Percentiles rank a stretch among this genome's conserved stretches.
phyloP scores from a whole-genome alignment of 2,329 filamentous ascomycete species.

The Fusarium devonianum region DNA sequence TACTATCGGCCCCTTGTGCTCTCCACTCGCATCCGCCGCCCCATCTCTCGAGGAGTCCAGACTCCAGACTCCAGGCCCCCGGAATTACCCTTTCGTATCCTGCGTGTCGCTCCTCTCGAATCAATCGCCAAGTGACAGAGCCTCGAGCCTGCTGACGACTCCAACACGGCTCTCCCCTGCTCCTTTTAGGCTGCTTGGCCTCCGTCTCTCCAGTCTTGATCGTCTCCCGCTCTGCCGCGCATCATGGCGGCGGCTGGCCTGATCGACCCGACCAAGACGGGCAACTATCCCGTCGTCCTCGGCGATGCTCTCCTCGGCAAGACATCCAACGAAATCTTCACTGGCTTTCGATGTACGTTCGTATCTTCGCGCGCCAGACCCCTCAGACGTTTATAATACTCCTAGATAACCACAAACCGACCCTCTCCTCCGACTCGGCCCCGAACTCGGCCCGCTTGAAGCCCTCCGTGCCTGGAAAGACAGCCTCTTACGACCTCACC shows the following conservation, averaged over 20 bases:
- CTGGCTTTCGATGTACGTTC: conserved; percentile 65
- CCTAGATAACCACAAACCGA: conserved; percentile 70
- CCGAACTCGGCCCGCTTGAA: conserved; percentile 60
- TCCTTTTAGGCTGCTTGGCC: neutral
- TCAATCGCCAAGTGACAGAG: conserved; percentile 3
- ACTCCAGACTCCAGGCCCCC: conserved; percentile 25
- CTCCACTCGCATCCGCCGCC: conserved; percentile 18
- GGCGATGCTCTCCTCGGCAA: conserved; percentile 68
- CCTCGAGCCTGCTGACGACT: neutral
- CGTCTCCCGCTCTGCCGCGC: conserved; percentile 3
- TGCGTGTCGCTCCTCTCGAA: conserved; percentile 12
- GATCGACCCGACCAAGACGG: conserved; percentile 67
- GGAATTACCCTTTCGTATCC: conserved; percentile 24
- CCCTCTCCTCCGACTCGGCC: conserved; percentile 57
- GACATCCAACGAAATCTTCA: conserved; percentile 64
- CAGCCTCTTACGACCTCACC: conserved; percentile 62
- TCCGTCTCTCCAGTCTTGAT: neutral
- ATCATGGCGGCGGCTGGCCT: conserved; percentile 46
- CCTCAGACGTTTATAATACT: conserved; percentile 10
- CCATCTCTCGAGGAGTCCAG: conserved; percentile 18
- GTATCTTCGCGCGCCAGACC: neutral
- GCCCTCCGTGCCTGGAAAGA: conserved; percentile 56
- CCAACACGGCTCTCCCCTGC: neutral
- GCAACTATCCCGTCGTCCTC: conserved; percentile 69
- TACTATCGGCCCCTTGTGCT: no score